Conservation (phyloP, 352 stramenopile species). For the Globisporangium perplexum region DNA sequence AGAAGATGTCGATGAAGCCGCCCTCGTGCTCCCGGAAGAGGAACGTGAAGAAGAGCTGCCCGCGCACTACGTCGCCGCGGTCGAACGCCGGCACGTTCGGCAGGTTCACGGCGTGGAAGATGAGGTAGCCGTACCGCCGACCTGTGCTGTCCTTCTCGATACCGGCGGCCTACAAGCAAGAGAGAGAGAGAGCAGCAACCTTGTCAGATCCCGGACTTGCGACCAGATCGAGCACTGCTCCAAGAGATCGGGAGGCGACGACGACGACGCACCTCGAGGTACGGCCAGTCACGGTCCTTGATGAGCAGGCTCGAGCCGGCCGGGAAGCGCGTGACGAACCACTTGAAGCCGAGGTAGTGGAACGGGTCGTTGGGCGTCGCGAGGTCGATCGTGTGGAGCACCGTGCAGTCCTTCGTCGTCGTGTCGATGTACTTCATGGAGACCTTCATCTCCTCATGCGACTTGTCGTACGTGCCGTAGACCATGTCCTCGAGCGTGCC, state of each 20-base stretch:
- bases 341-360: constrained; percentile 44
- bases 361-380: constrained; percentile 31
- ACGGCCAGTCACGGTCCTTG: constrained; percentile 20
- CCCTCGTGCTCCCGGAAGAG: constrained; percentile 30
- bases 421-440: constrained; percentile 23
- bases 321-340: constrained; percentile 31
- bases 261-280: constrained; percentile 30
- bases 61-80: constrained; percentile 18
- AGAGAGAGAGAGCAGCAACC: not conserved
- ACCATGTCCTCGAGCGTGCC: constrained; percentile 43
- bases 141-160: constrained; percentile 24
- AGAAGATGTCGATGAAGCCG: constrained; percentile 35
- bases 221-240: not conserved
- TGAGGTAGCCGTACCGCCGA: constrained; percentile 30
- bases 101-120: constrained; percentile 38
- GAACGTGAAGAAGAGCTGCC: constrained; percentile 15
- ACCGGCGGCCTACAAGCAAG: constrained; percentile 16
- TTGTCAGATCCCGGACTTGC: not conserved
- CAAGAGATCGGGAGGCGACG: no score
- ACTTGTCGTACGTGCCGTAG: constrained; percentile 32
- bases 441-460: constrained; percentile 29
- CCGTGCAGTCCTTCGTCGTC: constrained; percentile 22
- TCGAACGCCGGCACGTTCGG: constrained; percentile 32
- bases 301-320: constrained; percentile 5
- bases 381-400: constrained; percentile 34